These are phyloP conservation scores for Pseudogymnoascus sp. DNA, from an alignment of 2,329 filamentous ascomycete genomes.

Conservation along the genomic window DNA sequence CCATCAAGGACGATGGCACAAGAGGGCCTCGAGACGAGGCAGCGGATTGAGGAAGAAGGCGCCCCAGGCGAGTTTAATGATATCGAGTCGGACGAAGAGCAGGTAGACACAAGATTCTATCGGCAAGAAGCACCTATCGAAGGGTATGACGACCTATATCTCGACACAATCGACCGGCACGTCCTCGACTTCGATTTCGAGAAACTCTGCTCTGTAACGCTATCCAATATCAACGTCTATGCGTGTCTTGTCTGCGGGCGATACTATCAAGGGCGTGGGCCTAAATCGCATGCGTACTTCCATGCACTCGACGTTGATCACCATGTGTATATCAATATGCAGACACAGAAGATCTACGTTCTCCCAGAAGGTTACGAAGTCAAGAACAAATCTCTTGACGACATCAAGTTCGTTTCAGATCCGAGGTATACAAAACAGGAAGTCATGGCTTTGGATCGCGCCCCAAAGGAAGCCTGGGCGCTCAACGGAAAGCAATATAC, in stretches of 20 bases:
- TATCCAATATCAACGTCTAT: conserved; percentile 98
- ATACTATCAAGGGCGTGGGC: conserved; percentile 90
- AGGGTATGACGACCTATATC: conserved; percentile 91
- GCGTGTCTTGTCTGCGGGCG: conserved; percentile 96
- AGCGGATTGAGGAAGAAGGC: conserved; percentile 19
- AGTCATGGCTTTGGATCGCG: conserved; percentile 69
- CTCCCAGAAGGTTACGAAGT: conserved; percentile 97
- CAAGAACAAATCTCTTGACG: conserved; percentile 84
- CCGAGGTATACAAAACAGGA: conserved; percentile 75
- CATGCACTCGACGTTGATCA: conserved; percentile 92
- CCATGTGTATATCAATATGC: conserved; percentile 98
- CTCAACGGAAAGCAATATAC: conserved; percentile 77
- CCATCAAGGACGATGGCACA: conserved; percentile 23
- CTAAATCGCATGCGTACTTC: conserved; percentile 94
- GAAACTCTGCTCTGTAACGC: conserved; percentile 89
- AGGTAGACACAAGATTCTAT: conserved; percentile 27
- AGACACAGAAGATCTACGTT: conserved; percentile 82
- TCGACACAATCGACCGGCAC: conserved; percentile 90
- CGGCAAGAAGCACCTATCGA: conserved; percentile 72
- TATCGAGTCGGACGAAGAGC: conserved; percentile 28
- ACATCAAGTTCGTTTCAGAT: conserved; percentile 97
- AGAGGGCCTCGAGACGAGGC: conserved; percentile 14
- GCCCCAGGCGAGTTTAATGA: conserved; percentile 24
- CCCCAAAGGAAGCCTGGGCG: conserved; percentile 59
- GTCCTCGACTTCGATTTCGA: conserved; percentile 98